These are phyloP conservation scores for Curvularia eragrostidis DNA, from an alignment of 2,329 filamentous ascomycete species.

Conservation along the genomic window DNA sequence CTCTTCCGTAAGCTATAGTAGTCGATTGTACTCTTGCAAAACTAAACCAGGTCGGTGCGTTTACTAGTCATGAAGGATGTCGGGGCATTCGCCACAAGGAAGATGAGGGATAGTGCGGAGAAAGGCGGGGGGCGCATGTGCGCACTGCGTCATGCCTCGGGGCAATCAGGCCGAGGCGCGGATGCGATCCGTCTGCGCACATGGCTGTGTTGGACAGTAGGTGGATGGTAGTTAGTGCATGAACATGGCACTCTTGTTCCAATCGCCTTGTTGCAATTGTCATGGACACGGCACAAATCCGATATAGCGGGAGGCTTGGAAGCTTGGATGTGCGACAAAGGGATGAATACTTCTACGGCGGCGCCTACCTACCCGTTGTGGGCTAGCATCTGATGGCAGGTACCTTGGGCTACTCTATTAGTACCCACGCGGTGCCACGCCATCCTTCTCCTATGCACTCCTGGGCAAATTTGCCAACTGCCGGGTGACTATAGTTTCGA, in stretches of 20 bases:
- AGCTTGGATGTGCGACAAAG: background rate
- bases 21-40: background rate
- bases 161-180: slow-evolving; percentile 5
- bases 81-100: background rate
- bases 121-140: background rate
- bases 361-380: background rate
- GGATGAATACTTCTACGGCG: background rate
- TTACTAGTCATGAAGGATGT: background rate
- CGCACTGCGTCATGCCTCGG: slow-evolving; percentile 14
- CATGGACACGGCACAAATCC: background rate
- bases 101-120: background rate
- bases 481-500: slow-evolving; percentile 6
- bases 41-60: background rate
- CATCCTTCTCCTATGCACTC: background rate
- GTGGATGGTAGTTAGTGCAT: background rate
- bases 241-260: no score
- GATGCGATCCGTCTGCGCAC: background rate
- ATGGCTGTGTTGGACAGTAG: background rate
- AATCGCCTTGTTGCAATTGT: background rate
- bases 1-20: background rate
- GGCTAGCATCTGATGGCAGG: background rate
- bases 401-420: background rate
- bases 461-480: background rate
- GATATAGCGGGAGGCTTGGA: background rate
- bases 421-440: background rate